phyloP scores from a whole-genome alignment of 768 basidiomycete species.

The Boletus barrowsii region DNA sequence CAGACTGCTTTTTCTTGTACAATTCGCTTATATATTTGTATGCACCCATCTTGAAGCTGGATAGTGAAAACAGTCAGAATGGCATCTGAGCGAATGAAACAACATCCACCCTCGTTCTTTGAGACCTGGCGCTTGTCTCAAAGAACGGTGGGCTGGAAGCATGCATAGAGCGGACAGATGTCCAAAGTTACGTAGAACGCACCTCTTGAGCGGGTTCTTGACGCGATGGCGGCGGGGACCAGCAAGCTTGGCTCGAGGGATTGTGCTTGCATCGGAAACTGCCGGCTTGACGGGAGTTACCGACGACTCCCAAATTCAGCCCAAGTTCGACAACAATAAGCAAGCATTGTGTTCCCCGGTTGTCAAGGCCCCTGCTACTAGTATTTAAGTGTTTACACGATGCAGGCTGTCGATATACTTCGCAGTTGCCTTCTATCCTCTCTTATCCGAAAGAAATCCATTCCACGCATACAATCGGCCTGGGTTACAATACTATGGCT shows the following conservation, averaged over 20 bases:
- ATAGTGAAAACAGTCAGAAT: conserved; percentile 19
- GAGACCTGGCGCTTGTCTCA: conserved; percentile 5
- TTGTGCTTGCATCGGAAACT: conserved; percentile 10
- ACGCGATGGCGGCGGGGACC: conserved; percentile 11
- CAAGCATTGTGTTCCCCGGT: conserved; percentile 15
- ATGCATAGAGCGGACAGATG: neutral
- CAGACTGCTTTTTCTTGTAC: conserved; percentile 98
- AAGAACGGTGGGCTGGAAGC: neutral
- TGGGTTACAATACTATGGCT: conserved; percentile 19
- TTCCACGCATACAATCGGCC: neutral
- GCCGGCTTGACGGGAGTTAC: conserved; percentile 24
- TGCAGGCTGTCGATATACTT: neutral
- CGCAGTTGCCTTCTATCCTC: neutral
- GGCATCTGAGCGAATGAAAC: conserved; percentile 15
- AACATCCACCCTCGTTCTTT: conserved; percentile 24
- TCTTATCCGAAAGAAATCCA: neutral
- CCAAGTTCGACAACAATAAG: conserved; percentile 15
- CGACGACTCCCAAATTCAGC: conserved; percentile 8
- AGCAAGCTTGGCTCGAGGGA: conserved; percentile 1
- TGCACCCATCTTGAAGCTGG: conserved; percentile 73
- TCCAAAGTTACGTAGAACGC: conserved; percentile 13
- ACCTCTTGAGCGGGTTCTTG: conserved; percentile 28
- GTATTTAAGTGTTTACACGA: conserved; percentile 14
- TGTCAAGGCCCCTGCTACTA: conserved; percentile 12
- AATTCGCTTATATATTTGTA: conserved; percentile 97